These are phyloP conservation scores for Chloris gayana DNA, from an alignment of 176 grass and related monocot genomes.

Conservation along the genomic window DNA sequence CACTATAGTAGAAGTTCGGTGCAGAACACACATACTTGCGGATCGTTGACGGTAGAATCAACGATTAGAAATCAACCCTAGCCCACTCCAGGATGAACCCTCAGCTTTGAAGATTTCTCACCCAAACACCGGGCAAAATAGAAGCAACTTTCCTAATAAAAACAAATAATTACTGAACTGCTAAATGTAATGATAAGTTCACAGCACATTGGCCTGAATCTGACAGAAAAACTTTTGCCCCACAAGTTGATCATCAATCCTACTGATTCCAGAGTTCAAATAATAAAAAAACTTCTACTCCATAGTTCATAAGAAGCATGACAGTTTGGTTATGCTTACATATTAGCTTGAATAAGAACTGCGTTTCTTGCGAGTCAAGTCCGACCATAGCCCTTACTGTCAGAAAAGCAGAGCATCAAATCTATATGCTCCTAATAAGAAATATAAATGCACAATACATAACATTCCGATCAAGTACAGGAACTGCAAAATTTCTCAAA, in stretches of 20 bases:
- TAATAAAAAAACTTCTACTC: not conserved
- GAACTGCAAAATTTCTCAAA: constrained; percentile 19
- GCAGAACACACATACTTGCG: not conserved
- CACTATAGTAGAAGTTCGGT: not conserved
- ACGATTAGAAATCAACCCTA: not conserved
- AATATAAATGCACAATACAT: not conserved
- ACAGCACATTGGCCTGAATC: not conserved
- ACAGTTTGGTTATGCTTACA: not conserved
- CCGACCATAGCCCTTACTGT: not conserved
- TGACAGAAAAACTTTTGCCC: not conserved
- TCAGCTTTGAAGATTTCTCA: not conserved
- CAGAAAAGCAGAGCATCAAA: not conserved
- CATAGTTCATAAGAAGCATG: constrained; percentile 17
- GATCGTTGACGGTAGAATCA: not conserved
- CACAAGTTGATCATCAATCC: not conserved
- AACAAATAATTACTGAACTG: not conserved
- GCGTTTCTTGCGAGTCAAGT: constrained; percentile 18
- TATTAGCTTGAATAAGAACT: not conserved
- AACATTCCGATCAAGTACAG: not conserved
- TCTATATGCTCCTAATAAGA: not conserved
- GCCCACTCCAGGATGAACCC: not conserved
- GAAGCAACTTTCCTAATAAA: not conserved
- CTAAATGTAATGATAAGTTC: constrained; percentile 6
- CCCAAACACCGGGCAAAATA: not conserved
- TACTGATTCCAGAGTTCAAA: not conserved